Evolutionary conservation across 176 grass and related monocot species (phyloP), one percentile per base, ranked within the genome.

Genomic region (Calamus simplicifolius): DNA sequence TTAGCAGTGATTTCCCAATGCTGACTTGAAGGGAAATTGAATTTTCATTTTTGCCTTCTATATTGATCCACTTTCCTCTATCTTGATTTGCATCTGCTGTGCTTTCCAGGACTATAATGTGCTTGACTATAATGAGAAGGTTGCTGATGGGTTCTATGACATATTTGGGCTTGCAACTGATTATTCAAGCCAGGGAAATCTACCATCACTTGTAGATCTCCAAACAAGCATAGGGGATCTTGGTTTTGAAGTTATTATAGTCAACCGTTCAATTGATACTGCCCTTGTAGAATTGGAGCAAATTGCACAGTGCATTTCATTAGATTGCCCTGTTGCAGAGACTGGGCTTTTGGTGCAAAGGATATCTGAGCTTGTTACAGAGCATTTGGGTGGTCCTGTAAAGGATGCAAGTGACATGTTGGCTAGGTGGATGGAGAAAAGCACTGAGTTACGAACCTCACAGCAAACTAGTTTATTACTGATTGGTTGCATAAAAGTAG

Each of bases 71-170:
- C 10, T 60, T 28, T 60, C 28, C 56, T 78, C 26, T 25, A 21
- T 78, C 77, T 29, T 77, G 74, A 74, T 29, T 73, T 70, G 4
- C 58, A 8, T 71, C 25, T 19, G 18, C 51, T 48, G 30, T 61
- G 69, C 64, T 25, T 73, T 88, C 57, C 80, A 98, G 93, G 87
- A 85, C 59, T 98, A 85, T 59, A 85, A 85, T 76, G 78, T 92
- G 56, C 85, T 98, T 63, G 93, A 98, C 74, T 98, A 98, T 73
- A 73, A 88, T 64, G 93, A 98, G 72, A 98, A 85, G 72, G 75
- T 98, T 77, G 38, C 85, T 61, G 93, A 98, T 85, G 93, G 93
- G 25, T 98, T 98, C 87, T 98, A 82, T 56, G 93, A 98, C 67
- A 92, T 98, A 63, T 83, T 88, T 79, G 84, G 78, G 50, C 74